A percentile compares a stretch with the other conserved stretches of the same genome.
Conservation (phyloP, 208 protist species). For the Vickermania spadyakhi region DNA sequence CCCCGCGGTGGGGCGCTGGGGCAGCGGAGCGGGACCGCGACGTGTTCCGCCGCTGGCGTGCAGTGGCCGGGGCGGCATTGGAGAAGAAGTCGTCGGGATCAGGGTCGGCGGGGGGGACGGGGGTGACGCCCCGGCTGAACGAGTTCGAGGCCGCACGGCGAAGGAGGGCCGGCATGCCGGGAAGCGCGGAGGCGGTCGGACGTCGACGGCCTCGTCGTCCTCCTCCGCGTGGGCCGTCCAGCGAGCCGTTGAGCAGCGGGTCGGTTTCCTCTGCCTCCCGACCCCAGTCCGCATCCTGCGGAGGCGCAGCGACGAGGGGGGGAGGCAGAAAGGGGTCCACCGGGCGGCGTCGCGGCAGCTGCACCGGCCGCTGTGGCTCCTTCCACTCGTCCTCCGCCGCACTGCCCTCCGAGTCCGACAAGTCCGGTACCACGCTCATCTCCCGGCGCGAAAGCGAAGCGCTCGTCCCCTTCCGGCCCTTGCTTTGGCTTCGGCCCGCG, state of each 20-base stretch:
- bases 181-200: not conserved
- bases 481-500: not conserved
- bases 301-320: not conserved
- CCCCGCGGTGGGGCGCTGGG: slow-evolving; percentile 7
- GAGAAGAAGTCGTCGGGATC: too few relatives aligned
- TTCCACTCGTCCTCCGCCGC: not conserved
- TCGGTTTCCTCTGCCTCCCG: not conserved
- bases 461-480: not conserved
- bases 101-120: too few relatives aligned
- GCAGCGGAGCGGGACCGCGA: not conserved
- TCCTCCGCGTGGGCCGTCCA: slow-evolving; percentile 1
- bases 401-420: not conserved
- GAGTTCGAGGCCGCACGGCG: not conserved
- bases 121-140: slow-evolving; percentile 2
- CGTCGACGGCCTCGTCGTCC: slow-evolving; percentile 3
- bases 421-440: not conserved
- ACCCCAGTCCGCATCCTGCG: too few relatives aligned
- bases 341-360: not conserved
- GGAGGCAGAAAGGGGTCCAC: not conserved
- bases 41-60: too few relatives aligned
- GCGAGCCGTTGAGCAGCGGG: slow-evolving; percentile 2
- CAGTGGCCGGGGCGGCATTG: too few relatives aligned
- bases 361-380: not conserved
- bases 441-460: not conserved
- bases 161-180: not conserved